Conservation (phyloP, 2,329 filamentous ascomycete species). For the Calonectria naviculata region DNA sequence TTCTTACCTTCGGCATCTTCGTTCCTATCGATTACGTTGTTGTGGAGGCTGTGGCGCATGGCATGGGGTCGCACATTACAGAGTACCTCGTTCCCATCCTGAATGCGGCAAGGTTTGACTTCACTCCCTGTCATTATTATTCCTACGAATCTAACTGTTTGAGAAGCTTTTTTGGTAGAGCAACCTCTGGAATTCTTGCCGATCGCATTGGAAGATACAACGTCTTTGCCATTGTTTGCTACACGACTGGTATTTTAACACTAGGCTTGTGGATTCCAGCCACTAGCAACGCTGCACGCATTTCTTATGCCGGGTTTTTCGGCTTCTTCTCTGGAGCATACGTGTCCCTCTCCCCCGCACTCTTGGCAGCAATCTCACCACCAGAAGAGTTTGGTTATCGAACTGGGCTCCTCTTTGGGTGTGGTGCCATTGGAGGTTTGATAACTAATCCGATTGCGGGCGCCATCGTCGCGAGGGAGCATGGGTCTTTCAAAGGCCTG, state of each 20-base stretch:
- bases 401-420: slow-evolving; percentile 56
- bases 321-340: slow-evolving; percentile 57
- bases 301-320: slow-evolving; percentile 54
- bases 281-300: slow-evolving; percentile 38
- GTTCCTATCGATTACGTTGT: slow-evolving; percentile 51
- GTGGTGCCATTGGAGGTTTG: slow-evolving; percentile 67
- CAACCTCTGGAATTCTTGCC: slow-evolving; percentile 45
- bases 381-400: slow-evolving; percentile 42
- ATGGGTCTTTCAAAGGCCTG: slow-evolving; percentile 45
- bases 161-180: slow-evolving; percentile 48
- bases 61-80: slow-evolving; percentile 41
- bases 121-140: too few species aligned
- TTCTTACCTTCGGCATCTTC: slow-evolving; percentile 49
- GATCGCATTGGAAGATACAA: slow-evolving; percentile 53
- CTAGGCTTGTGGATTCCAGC: slow-evolving; percentile 57
- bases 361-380: slow-evolving; percentile 52
- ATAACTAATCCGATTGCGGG: slow-evolving; percentile 68
- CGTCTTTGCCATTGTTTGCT: slow-evolving; percentile 57
- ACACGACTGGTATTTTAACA: slow-evolving; percentile 50
- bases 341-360: slow-evolving; percentile 51
- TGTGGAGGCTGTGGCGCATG: slow-evolving; percentile 42
- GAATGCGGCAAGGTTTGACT: slow-evolving; percentile 44
- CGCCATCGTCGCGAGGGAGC: slow-evolving; percentile 46
- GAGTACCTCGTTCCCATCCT: slow-evolving; percentile 52
- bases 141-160: not conserved